A percentile compares a stretch with the other conserved stretches of the same genome.
These are phyloP conservation scores for Wickerhamiella parazyma DNA, from an alignment of 805 yeast species.

Conservation along the genomic window DNA sequence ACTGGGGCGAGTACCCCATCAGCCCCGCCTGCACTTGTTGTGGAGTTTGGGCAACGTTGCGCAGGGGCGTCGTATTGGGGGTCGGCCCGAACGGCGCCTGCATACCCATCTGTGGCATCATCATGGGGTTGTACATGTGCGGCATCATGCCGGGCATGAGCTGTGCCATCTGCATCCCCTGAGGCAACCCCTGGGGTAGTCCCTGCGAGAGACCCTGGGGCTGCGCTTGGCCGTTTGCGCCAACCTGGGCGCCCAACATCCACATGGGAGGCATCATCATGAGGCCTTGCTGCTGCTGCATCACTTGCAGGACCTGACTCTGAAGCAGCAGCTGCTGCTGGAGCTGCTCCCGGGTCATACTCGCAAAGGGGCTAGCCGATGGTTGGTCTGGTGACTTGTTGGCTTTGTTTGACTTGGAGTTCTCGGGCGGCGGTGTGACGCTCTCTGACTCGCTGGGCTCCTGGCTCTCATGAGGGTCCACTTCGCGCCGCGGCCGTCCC, in stretches of 20 bases:
- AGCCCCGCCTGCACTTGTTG: background rate
- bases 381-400: background rate
- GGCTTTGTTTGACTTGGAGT: too few species aligned
- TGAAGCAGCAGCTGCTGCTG: background rate
- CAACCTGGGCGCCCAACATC: too few species aligned
- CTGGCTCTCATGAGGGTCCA: too few species aligned
- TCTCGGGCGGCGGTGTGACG: too few species aligned
- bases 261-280: background rate
- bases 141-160: too few species aligned
- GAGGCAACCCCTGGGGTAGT: too few species aligned
- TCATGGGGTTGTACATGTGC: conserved; percentile 1
- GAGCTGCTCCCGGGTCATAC: background rate
- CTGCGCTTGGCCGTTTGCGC: too few species aligned
- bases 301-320: background rate
- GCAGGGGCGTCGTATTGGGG: background rate
- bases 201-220: too few species aligned
- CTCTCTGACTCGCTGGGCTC: too few species aligned
- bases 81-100: background rate
- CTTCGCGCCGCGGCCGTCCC: too few species aligned
- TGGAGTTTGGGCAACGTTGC: too few species aligned
- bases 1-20: background rate
- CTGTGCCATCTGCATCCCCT: too few species aligned
- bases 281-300: background rate
- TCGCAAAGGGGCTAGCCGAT: background rate
- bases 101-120: background rate